Evolutionary conservation across 208 protist genomes (phyloP), one percentile per base, ranked within the genome.

Genomic region (Trypanosoma vivax): DNA sequence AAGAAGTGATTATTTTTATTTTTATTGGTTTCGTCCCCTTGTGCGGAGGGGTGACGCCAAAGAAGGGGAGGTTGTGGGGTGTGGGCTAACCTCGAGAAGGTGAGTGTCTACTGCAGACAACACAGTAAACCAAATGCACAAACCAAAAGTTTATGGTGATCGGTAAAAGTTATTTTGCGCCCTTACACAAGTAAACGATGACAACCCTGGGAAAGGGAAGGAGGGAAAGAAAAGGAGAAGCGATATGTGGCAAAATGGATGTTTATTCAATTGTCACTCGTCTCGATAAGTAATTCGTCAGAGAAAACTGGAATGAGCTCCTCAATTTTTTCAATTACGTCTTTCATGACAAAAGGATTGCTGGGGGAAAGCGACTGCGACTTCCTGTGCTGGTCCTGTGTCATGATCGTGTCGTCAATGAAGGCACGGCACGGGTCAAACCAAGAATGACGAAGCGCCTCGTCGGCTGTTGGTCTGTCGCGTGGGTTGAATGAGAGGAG

Each of bases 281-380:
- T 79, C 18, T 23, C 29, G 24, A 83, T 64, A 7, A 94, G 67
- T 18, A 94, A 57, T 19, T 86, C 69, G 18, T 86, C 79, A 0
- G 82, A 94, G 65, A 94, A 94, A 6, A 90, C 59, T 18, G 86
- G 86, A n/a, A 94, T 78, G 7, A 82, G 30, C 47, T 83, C 73
- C 52, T 90, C 86, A 48, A 94, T 90, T 29, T 60, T 69, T 53
- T 65, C 43, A 23, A 89, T 68, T 14, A 88, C 60, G 45, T 80
- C 66, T 30, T 74, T 53, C 48, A 85, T 35, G 5, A 16, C 65
- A 37, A 88, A 70, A 37, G 67, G 70, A 59, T 78, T 56, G 29
- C 60, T 65, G 27, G 51, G 57, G 18, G 80, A 89, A 50, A 94
- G 84, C 29, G 45, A 59, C 24, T 69, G 70, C 3, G 76, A 30